These are phyloP conservation scores for Strobilomyces echinocephalus DNA, from an alignment of 768 basidiomycete genomes.

Conservation along the genomic window DNA sequence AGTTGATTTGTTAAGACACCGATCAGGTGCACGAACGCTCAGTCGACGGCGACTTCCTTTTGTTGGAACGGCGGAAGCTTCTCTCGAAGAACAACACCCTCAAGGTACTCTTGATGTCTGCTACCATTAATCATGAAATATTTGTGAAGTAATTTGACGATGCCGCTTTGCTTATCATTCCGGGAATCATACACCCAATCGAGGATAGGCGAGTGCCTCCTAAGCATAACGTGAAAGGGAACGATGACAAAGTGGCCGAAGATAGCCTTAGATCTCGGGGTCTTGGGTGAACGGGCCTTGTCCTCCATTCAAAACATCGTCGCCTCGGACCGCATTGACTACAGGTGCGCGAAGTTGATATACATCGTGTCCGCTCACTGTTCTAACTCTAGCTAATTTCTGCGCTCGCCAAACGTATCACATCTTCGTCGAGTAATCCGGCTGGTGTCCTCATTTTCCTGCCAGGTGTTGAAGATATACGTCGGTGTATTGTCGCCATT, in stretches of 20 bases:
- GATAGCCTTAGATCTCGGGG: slow-evolving; percentile 48
- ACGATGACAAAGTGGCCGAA: slow-evolving; percentile 37
- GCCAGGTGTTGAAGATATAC: slow-evolving; percentile 87
- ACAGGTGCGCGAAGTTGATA: slow-evolving; percentile 46
- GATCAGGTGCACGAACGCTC: slow-evolving; percentile 84
- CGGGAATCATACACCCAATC: slow-evolving; percentile 77
- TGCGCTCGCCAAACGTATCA: slow-evolving; percentile 58
- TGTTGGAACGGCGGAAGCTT: slow-evolving; percentile 78
- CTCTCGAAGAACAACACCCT: slow-evolving; percentile 57
- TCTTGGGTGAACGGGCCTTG: slow-evolving; percentile 47
- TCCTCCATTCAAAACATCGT: slow-evolving; percentile 56
- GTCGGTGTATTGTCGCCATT: slow-evolving; percentile 68
- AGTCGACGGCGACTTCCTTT: slow-evolving; percentile 84
- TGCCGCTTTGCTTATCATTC: slow-evolving; percentile 79
- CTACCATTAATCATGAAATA: slow-evolving; percentile 86
- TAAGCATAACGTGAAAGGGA: slow-evolving; percentile 28
- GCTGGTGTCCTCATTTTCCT: slow-evolving; percentile 85
- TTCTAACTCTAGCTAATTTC: slow-evolving; percentile 52
- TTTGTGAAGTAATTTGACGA: slow-evolving; percentile 78
- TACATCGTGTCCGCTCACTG: neutral
- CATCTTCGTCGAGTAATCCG: slow-evolving; percentile 37
- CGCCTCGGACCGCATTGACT: slow-evolving; percentile 66
- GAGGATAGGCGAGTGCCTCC: slow-evolving; percentile 54
- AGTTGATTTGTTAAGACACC: neutral
- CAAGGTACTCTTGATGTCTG: slow-evolving; percentile 88